Evolutionary conservation across 1,284 basidiomycete species (phyloP).

Genomic region (Austropuccinia psidii): DNA sequence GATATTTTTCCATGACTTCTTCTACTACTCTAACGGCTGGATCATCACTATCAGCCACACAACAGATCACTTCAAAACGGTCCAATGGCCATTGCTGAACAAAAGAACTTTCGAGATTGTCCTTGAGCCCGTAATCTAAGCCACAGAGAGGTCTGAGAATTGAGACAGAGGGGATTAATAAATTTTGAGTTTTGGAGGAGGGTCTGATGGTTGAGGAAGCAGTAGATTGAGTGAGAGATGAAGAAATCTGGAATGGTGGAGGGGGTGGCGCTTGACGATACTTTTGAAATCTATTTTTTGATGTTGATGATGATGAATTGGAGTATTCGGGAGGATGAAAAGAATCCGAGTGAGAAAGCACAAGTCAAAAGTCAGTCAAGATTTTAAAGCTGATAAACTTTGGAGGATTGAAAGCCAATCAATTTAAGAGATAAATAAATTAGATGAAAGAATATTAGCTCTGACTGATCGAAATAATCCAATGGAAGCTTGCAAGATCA

Average conservation of each 20-base stretch:
- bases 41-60: constrained; percentile 70
- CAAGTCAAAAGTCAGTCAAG: too few species aligned
- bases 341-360: too few species aligned
- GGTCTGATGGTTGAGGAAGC: neutral
- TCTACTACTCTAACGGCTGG: constrained; percentile 70
- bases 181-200: neutral
- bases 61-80: constrained; percentile 71
- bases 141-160: constrained; percentile 86
- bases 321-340: neutral
- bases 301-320: neutral
- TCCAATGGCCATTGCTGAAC: constrained; percentile 70
- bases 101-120: constrained; percentile 85
- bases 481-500: too few species aligned
- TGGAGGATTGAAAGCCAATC: neutral
- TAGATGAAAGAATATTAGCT: neutral
- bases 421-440: neutral
- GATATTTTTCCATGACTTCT: constrained; percentile 67
- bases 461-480: neutral
- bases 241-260: constrained; percentile 7
- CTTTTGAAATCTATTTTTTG: constrained; percentile 12
- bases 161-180: constrained; percentile 65
- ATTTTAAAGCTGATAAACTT: neutral
- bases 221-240: neutral
- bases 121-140: constrained; percentile 81
- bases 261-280: constrained; percentile 19